A percentile compares a stretch with the other conserved stretches of the same genome.
Conservation (phyloP, 768 basidiomycete species). For the Pisolithus orientalis region DNA sequence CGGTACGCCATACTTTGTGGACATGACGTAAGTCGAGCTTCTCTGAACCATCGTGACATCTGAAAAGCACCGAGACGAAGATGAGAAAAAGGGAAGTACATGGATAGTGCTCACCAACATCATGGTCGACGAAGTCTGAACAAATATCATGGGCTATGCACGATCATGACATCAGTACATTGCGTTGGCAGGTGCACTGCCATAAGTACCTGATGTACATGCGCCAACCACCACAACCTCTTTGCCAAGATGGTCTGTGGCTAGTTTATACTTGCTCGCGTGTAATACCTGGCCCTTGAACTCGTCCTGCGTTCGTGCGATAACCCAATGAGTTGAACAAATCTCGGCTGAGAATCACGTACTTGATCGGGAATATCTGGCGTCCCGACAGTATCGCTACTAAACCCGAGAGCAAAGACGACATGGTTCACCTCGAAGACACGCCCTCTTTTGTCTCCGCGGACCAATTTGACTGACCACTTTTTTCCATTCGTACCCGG, state of each 20-base stretch:
- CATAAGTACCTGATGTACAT: slow-evolving; percentile 48
- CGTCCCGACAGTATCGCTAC: slow-evolving; percentile 38
- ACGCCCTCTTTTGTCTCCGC: slow-evolving; percentile 26
- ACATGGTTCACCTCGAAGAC: slow-evolving; percentile 42
- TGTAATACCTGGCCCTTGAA: neutral
- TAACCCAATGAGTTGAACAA: neutral
- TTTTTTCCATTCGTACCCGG: slow-evolving; percentile 33
- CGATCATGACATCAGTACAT: neutral
- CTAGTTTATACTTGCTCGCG: slow-evolving; percentile 48
- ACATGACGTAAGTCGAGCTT: slow-evolving; percentile 49
- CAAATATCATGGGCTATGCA: slow-evolving; percentile 44
- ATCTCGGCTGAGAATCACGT: neutral
- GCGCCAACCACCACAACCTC: slow-evolving; percentile 67
- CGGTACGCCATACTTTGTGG: slow-evolving; percentile 34
- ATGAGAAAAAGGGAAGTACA: neutral
- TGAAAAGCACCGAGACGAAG: slow-evolving; percentile 6
- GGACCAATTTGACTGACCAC: slow-evolving; percentile 40
- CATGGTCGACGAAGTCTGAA: slow-evolving; percentile 38
- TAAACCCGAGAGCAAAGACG: slow-evolving; percentile 51
- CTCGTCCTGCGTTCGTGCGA: slow-evolving; percentile 24
- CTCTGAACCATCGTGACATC: slow-evolving; percentile 48
- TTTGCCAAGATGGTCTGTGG: slow-evolving; percentile 55
- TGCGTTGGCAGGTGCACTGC: slow-evolving; percentile 12
- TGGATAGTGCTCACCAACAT: slow-evolving; percentile 32
- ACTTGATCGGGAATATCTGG: slow-evolving; percentile 42